Evolutionary conservation across 768 basidiomycete genomes (phyloP).

Genomic region (Holtermannia corniformis): DNA sequence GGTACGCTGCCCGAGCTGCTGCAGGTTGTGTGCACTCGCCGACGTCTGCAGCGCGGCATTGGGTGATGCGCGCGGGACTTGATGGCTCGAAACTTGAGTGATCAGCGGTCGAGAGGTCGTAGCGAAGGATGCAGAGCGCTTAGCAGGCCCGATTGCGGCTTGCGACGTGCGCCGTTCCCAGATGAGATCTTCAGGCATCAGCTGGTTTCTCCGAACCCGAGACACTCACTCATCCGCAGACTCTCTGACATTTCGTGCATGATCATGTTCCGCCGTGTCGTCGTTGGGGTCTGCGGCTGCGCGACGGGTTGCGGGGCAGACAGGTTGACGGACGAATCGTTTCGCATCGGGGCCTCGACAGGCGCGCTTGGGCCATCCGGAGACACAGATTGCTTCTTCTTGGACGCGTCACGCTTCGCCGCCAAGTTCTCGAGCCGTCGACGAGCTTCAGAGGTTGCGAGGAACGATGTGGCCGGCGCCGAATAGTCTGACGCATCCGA

Average conservation of each 20-base stretch:
- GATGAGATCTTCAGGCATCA: constrained; percentile 22
- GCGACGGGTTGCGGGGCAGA: background rate
- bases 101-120: background rate
- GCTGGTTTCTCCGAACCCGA: background rate
- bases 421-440: constrained; percentile 24
- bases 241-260: constrained; percentile 35
- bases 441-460: constrained; percentile 23
- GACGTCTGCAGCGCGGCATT: background rate
- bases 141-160: background rate
- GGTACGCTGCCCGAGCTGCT: background rate
- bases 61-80: constrained; percentile 5
- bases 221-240: constrained; percentile 25
- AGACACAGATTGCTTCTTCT: constrained; percentile 4
- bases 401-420: constrained; percentile 18
- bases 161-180: constrained; percentile 31
- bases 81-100: constrained; percentile 13
- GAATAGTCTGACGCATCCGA: constrained; percentile 10
- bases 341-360: background rate
- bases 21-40: constrained; percentile 1
- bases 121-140: background rate
- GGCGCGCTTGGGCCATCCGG: background rate
- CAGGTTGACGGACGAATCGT: background rate
- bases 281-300: constrained; percentile 27
- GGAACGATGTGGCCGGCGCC: constrained; percentile 3
- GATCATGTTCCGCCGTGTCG: constrained; percentile 27